Conservation (phyloP, 495 filamentous ascomycete species). For the Annulohypoxylon moriforme region DNA sequence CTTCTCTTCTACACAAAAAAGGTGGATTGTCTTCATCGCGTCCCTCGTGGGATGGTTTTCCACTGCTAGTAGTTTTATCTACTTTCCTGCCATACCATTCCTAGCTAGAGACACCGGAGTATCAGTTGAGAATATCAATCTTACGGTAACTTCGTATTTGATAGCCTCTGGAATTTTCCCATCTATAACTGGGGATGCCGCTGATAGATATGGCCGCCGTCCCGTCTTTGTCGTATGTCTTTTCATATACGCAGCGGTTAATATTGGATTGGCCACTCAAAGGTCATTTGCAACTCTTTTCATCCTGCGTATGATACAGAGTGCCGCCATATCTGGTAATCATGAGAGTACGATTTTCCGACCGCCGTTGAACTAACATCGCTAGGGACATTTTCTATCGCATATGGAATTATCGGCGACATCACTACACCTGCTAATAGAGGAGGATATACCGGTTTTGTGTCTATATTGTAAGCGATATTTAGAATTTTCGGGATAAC, state of each 20-base stretch:
- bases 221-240: constrained; percentile 1
- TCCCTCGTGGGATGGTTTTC: constrained; percentile 50
- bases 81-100: constrained; percentile 55
- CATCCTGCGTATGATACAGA: constrained; percentile 5
- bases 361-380: background rate
- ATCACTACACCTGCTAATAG: background rate
- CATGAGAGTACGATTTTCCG: too few relatives aligned
- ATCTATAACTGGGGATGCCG: background rate
- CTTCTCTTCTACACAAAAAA: constrained; percentile 44
- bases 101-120: constrained; percentile 45
- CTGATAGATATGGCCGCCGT: constrained; percentile 8
- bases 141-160: constrained; percentile 44
- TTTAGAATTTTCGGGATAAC: too few relatives aligned
- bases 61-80: constrained; percentile 56
- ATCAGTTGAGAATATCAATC: constrained; percentile 49
- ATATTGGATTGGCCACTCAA: constrained; percentile 1
- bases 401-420: constrained; percentile 6
- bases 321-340: constrained; percentile 4
- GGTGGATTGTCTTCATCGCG: constrained; percentile 52
- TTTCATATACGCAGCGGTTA: background rate
- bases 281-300: background rate
- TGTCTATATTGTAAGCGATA: background rate
- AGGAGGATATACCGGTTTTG: constrained; percentile 11
- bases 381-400: constrained; percentile 5
- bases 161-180: constrained; percentile 4